Conservation (phyloP, 345 rosid genomes). For the Eucalyptus sp. region DNA sequence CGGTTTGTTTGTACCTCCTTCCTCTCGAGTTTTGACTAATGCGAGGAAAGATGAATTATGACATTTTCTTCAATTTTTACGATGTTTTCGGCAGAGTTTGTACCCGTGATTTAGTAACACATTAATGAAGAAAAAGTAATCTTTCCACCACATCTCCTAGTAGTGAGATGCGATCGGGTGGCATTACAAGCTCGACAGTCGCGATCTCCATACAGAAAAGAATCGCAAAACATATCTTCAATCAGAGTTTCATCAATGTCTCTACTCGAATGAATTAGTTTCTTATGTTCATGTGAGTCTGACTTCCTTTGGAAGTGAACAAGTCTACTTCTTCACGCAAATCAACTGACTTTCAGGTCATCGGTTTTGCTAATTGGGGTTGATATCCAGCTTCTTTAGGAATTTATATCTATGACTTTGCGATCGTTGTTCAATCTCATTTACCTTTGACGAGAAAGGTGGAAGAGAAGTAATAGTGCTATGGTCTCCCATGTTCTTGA, state of each 20-base stretch:
- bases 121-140: background rate
- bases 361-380: background rate
- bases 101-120: background rate
- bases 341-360: background rate
- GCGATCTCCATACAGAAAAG: background rate
- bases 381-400: background rate
- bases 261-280: background rate
- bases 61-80: background rate
- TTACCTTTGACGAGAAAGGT: background rate
- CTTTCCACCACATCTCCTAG: background rate
- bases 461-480: too few species aligned
- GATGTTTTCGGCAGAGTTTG: background rate
- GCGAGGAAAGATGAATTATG: background rate
- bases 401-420: background rate
- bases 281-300: background rate
- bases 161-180: background rate
- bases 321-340: background rate
- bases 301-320: background rate
- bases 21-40: background rate
- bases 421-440: background rate
- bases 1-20: background rate
- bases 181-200: background rate
- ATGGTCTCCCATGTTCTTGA: background rate
- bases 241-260: background rate
- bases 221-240: accelerated